A percentile compares a stretch with the other conserved stretches of the same genome.
phyloP scores from a whole-genome alignment of 108 stramenopile species.

The Stephanodiscus triporus region DNA sequence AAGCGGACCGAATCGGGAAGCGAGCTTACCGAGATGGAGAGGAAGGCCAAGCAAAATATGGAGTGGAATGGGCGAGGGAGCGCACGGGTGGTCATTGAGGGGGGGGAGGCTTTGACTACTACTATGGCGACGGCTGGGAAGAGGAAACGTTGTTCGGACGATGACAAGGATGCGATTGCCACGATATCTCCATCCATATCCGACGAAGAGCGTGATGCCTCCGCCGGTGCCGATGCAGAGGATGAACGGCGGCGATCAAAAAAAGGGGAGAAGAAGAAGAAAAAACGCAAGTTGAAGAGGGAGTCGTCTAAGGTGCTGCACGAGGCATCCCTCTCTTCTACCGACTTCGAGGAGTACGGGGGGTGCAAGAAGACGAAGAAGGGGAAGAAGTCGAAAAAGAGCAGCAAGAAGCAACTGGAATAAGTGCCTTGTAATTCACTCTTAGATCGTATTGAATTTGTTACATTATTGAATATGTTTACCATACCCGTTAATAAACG shows the following conservation, averaged over 20 bases:
- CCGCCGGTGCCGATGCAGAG: not conserved
- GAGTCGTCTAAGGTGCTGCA: slow-evolving; percentile 1
- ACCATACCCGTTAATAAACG: not conserved
- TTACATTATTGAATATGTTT: not conserved
- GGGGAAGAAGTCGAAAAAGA: slow-evolving; percentile 40
- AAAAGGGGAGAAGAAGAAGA: slow-evolving; percentile 32
- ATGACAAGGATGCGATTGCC: slow-evolving; percentile 10
- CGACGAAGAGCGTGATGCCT: slow-evolving; percentile 16
- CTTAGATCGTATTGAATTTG: not conserved
- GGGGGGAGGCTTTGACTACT: slow-evolving; percentile 2
- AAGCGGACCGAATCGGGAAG: slow-evolving; percentile 69
- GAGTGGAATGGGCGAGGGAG: slow-evolving; percentile 82
- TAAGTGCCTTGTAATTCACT: not conserved
- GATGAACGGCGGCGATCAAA: slow-evolving; percentile 1
- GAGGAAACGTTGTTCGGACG: slow-evolving; percentile 30
- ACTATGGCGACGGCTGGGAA: slow-evolving; percentile 4
- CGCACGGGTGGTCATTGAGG: slow-evolving; percentile 44
- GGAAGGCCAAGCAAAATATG: slow-evolving; percentile 49
- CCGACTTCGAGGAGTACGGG: not conserved
- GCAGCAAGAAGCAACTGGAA: not conserved
- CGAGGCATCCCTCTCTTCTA: slow-evolving; percentile 11
- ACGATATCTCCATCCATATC: slow-evolving; percentile 12
- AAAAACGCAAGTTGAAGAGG: slow-evolving; percentile 13
- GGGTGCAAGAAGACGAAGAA: slow-evolving; percentile 42
- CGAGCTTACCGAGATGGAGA: slow-evolving; percentile 46